These are phyloP conservation scores for Capronia epimyces DNA, from an alignment of 2,329 filamentous ascomycete species.

Conservation along the genomic window DNA sequence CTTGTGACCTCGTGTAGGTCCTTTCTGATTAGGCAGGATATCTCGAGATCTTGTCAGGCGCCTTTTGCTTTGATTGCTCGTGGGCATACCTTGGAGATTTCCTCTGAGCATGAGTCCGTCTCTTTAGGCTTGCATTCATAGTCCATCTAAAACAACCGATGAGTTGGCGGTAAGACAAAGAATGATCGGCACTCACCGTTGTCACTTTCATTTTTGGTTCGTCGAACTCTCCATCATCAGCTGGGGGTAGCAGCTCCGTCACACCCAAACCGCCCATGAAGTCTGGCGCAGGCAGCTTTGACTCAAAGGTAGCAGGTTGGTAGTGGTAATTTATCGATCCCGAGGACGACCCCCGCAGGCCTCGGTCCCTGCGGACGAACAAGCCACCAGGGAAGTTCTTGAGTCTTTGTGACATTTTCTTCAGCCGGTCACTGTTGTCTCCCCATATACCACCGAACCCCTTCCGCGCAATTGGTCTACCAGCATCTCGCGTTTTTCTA, in stretches of 20 bases:
- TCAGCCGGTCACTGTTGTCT: slow-evolving; percentile 12
- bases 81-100: slow-evolving; percentile 14
- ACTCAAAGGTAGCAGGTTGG: neutral
- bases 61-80: neutral
- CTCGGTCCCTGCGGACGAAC: slow-evolving; percentile 9
- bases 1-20: slow-evolving; percentile 12
- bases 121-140: slow-evolving; percentile 15
- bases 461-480: slow-evolving; percentile 1
- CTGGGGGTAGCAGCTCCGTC: neutral
- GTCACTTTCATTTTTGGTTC: neutral
- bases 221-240: neutral
- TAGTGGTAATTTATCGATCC: neutral
- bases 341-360: neutral
- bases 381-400: slow-evolving; percentile 12
- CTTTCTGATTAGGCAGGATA: slow-evolving; percentile 14
- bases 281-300: neutral
- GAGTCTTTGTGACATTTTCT: slow-evolving; percentile 14
- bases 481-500: slow-evolving; percentile 3
- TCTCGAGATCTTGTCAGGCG: slow-evolving; percentile 12
- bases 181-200: neutral
- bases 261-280: neutral
- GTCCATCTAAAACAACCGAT: slow-evolving; percentile 8
- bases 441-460: slow-evolving; percentile 7
- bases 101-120: slow-evolving; percentile 4
- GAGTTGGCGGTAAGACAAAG: neutral